A percentile compares a stretch with the other conserved stretches of the same genome.
phyloP scores from a whole-genome alignment of 176 grass and related monocot genomes.

The Luzula sylvatica region DNA sequence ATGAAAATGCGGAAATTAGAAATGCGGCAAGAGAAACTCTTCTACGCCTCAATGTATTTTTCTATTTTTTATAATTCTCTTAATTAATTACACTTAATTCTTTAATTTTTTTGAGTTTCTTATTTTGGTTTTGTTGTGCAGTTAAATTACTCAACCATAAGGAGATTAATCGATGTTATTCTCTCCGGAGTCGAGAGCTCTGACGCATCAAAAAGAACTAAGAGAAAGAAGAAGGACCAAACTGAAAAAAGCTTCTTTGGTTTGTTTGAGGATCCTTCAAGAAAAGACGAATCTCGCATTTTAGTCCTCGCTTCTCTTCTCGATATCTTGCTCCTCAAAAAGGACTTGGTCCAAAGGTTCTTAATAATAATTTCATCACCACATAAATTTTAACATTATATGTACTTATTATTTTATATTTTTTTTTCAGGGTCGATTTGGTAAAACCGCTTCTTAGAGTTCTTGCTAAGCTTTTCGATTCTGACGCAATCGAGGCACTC shows the following conservation, averaged over 20 bases:
- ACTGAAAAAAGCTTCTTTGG: constrained; percentile 48
- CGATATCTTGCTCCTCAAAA: constrained; percentile 72
- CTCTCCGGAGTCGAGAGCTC: constrained; percentile 20
- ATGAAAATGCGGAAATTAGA: constrained; percentile 55
- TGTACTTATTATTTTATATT: constrained; percentile 4
- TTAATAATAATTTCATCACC: not conserved
- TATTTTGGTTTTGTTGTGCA: constrained; percentile 27
- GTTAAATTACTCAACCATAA: constrained; percentile 52
- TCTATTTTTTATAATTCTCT: constrained; percentile 11
- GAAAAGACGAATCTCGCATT: constrained; percentile 24
- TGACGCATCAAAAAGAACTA: constrained; percentile 45
- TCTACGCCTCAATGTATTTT: constrained; percentile 55
- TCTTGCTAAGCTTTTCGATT: constrained; percentile 53
- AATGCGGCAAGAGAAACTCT: constrained; percentile 64
- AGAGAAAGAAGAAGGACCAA: constrained; percentile 32
- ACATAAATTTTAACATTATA: not conserved
- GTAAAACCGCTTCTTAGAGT: constrained; percentile 61
- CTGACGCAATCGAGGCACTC: constrained; percentile 34
- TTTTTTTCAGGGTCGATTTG: constrained; percentile 28
- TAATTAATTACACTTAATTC: not conserved
- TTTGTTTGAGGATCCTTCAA: constrained; percentile 12
- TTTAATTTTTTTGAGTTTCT: not conserved
- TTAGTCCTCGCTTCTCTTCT: constrained; percentile 64
- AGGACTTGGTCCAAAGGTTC: constrained; percentile 70
- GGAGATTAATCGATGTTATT: constrained; percentile 56